These are phyloP conservation scores for Elaeis guineensis DNA, from an alignment of 176 grass and related monocot species.

Conservation along the genomic window DNA sequence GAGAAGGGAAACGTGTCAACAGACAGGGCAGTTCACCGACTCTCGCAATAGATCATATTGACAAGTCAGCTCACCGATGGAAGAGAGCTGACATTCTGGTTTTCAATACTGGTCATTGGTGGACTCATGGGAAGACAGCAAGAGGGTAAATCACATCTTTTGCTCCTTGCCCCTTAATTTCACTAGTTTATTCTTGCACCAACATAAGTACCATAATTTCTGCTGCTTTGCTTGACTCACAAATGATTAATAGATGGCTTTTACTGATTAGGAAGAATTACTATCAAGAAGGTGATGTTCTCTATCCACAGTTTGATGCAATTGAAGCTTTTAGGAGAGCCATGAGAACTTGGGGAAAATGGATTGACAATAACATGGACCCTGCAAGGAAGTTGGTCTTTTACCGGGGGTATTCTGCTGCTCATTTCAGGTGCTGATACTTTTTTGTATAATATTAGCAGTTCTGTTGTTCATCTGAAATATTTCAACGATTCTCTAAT, in stretches of 20 bases:
- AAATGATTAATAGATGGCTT: too few relatives aligned
- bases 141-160: constrained; percentile 40
- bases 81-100: constrained; percentile 68
- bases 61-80: constrained; percentile 80
- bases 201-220: too few relatives aligned
- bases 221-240: too few relatives aligned
- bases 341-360: constrained; percentile 68
- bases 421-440: constrained; percentile 58
- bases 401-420: constrained; percentile 89
- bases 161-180: not conserved
- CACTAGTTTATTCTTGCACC: not conserved
- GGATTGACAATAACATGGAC: constrained; percentile 76
- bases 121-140: constrained; percentile 94
- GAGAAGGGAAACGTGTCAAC: constrained; percentile 64
- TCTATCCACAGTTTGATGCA: constrained; percentile 66
- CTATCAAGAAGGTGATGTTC: constrained; percentile 57
- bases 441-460: not conserved
- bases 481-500: too few relatives aligned
- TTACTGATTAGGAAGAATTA: constrained; percentile 54
- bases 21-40: constrained; percentile 61
- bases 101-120: constrained; percentile 99
- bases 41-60: constrained; percentile 70
- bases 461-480: too few relatives aligned
- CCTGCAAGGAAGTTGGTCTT: constrained; percentile 49
- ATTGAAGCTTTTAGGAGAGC: constrained; percentile 64